Percentiles rank a stretch among this genome's conserved stretches.
Conservation (phyloP, 1,284 basidiomycete genomes). For the Microbotryum lychnidis-dioicae region DNA sequence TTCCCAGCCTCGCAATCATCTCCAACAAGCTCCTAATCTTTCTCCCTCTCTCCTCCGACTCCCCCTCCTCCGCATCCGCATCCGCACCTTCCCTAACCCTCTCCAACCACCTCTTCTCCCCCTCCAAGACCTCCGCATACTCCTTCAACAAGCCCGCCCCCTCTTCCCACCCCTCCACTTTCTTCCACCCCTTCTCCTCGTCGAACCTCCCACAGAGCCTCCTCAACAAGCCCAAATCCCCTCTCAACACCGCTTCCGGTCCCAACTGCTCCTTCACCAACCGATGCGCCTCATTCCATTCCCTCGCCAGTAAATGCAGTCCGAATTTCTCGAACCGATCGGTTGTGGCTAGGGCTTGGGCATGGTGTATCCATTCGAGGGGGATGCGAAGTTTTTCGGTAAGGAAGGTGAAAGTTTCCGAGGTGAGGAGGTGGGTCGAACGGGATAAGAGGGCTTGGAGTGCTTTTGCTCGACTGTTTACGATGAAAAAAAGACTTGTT, state of each 20-base stretch:
- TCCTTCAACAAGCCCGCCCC: constrained; percentile 15
- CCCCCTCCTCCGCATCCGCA: constrained; percentile 48
- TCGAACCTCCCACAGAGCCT: constrained; percentile 65
- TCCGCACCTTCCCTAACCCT: constrained; percentile 55
- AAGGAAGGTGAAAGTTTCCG: constrained; percentile 64
- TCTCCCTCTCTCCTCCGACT: constrained; percentile 35
- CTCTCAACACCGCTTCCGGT: constrained; percentile 75
- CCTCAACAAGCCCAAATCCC: constrained; percentile 64
- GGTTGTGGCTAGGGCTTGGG: constrained; percentile 59
- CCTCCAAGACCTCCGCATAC: constrained; percentile 53
- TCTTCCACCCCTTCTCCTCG: constrained; percentile 39
- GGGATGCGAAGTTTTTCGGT: constrained; percentile 72
- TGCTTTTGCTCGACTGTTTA: constrained; percentile 59
- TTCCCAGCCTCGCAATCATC: neutral
- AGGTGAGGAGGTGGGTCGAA: constrained; percentile 58
- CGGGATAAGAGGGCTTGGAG: constrained; percentile 73
- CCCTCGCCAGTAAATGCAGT: constrained; percentile 60
- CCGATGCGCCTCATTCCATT: constrained; percentile 67
- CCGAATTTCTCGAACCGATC: constrained; percentile 70
- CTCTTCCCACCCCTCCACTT: constrained; percentile 34
- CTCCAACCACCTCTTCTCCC: constrained; percentile 66
- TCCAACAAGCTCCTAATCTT: constrained; percentile 12
- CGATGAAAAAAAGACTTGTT: neutral
- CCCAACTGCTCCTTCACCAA: constrained; percentile 75
- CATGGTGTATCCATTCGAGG: constrained; percentile 74